phyloP scores from a whole-genome alignment of 2,329 filamentous ascomycete species.

The Moelleriella libera region DNA sequence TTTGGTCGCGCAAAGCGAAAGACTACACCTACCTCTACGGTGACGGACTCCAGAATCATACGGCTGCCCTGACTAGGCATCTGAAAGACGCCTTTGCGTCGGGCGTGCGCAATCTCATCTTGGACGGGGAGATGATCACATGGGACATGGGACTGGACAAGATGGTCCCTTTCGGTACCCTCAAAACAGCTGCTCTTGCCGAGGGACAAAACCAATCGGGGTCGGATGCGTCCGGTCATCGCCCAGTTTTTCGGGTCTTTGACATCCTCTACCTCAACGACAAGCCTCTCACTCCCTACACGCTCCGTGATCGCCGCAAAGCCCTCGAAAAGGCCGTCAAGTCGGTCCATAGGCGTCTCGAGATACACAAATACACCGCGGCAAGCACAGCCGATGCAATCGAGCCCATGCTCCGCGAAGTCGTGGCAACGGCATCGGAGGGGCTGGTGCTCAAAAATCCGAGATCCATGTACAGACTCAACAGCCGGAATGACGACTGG shows the following conservation, averaged over 20 bases:
- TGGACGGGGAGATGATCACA: conserved; percentile 97
- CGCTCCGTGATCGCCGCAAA: conserved; percentile 62
- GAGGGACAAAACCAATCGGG: conserved; percentile 54
- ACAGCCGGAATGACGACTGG: conserved; percentile 90
- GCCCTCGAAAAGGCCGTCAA: conserved; percentile 61
- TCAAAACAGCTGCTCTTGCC: conserved; percentile 78
- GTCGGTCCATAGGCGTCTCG: conserved; percentile 60
- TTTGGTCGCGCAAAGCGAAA: conserved; percentile 94
- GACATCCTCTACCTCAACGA: conserved; percentile 86
- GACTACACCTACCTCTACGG: conserved; percentile 95
- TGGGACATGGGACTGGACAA: conserved; percentile 83
- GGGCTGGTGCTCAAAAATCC: conserved; percentile 92
- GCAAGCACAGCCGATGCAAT: conserved; percentile 58
- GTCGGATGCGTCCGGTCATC: conserved; percentile 29
- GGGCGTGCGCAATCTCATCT: conserved; percentile 71
- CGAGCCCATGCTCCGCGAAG: conserved; percentile 63
- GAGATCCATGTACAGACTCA: conserved; percentile 69
- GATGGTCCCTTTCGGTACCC: conserved; percentile 77
- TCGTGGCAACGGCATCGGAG: conserved; percentile 78
- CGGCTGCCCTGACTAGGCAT: conserved; percentile 67
- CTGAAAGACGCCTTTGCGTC: conserved; percentile 62
- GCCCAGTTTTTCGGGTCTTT: conserved; percentile 75
- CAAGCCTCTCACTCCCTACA: conserved; percentile 64
- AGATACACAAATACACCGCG: conserved; percentile 61
- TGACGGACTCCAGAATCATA: conserved; percentile 55